A percentile compares a stretch with the other conserved stretches of the same genome.
Evolutionary conservation across 768 basidiomycete genomes (phyloP).

Genomic region (Panellus pusillus): DNA sequence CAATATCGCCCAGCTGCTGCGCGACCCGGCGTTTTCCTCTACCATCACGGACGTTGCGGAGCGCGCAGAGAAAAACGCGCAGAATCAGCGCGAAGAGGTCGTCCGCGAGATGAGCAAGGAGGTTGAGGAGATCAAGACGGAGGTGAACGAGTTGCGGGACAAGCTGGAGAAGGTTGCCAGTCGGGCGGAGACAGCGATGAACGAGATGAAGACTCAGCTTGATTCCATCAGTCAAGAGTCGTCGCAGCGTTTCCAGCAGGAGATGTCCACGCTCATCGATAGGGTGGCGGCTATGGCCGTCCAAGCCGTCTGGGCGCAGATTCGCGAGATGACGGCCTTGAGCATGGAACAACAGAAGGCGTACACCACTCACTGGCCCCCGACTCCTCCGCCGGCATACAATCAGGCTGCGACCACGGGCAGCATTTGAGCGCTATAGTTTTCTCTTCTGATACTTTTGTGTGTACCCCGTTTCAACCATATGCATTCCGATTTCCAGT

Average conservation of each 20-base stretch:
- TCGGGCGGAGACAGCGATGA: not conserved
- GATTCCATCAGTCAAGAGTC: constrained; percentile 4
- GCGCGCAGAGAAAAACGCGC: constrained; percentile 7
- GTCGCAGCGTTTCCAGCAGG: constrained; percentile 2
- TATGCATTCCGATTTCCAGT: too few relatives aligned
- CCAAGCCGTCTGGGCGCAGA: constrained; percentile 3
- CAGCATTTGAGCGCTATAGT: too few relatives aligned
- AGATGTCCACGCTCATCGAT: constrained; percentile 6
- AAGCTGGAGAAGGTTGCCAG: not conserved
- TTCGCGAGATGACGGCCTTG: constrained; percentile 6
- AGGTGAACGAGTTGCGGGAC: constrained; percentile 1
- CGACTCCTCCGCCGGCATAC: not conserved
- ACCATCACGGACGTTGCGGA: constrained; percentile 4
- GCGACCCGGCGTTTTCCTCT: not conserved
- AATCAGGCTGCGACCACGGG: too few relatives aligned
- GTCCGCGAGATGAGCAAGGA: constrained; percentile 5
- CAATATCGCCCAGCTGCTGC: constrained; percentile 7
- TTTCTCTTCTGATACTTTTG: too few relatives aligned
- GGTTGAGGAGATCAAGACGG: constrained; percentile 5
- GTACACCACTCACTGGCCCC: constrained; percentile 1
- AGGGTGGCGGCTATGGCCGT: constrained; percentile 1
- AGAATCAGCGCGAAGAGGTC: constrained; percentile 1
- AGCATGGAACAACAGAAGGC: constrained; percentile 1
- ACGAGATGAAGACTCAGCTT: constrained; percentile 4
- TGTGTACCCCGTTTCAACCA: too few relatives aligned